These are phyloP conservation scores for Camellia lanceoleosa DNA, from an alignment of 148 eudicot genomes.

Conservation along the genomic window DNA sequence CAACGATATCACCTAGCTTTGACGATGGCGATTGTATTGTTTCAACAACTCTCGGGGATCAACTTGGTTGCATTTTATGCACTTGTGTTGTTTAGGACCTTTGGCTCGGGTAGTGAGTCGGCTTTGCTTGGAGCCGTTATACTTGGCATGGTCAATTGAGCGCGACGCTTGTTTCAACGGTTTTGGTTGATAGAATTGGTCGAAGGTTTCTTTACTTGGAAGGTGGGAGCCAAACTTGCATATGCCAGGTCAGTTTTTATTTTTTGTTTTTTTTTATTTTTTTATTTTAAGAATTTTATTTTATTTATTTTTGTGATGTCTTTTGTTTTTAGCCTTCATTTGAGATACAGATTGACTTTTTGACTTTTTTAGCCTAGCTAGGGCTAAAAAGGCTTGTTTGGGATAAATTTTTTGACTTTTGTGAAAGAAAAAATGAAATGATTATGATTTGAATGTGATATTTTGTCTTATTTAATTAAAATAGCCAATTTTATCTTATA, in stretches of 20 bases:
- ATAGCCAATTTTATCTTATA: no score
- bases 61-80: conserved; percentile 53
- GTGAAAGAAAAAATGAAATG: no score
- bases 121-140: conserved; percentile 48
- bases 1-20: conserved; percentile 35
- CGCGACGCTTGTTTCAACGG: conserved; percentile 36
- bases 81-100: conserved; percentile 45
- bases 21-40: conserved; percentile 32
- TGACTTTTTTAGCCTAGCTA: no score
- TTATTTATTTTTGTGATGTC: neutral
- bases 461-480: no score
- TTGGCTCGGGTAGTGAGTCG: conserved; percentile 42
- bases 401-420: no score
- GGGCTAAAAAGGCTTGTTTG: no score
- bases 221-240: conserved; percentile 44
- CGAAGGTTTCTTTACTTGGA: conserved; percentile 46
- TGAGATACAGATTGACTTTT: no score
- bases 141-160: conserved; percentile 43
- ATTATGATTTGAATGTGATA: no score
- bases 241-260: conserved; percentile 32
- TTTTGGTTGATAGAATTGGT: conserved; percentile 49
- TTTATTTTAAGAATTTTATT: neutral
- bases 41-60: conserved; percentile 57
- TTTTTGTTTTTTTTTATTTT: neutral
- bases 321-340: no score